Evolutionary conservation across 306 rosid genomes (phyloP).

Genomic region (Trichosanthes truncata): DNA sequence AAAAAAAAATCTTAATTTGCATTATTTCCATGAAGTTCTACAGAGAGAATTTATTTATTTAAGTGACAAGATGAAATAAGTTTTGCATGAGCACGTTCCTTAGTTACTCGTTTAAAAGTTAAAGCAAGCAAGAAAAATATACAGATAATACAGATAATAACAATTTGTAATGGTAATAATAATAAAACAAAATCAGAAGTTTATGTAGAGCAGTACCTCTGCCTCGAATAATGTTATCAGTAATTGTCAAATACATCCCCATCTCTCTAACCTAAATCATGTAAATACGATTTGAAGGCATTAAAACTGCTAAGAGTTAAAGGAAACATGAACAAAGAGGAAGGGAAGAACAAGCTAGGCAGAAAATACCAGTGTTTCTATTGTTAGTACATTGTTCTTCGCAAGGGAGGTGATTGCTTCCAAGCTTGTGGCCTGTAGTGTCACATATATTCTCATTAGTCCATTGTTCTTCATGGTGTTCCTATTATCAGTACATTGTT

Average conservation of each 20-base stretch:
- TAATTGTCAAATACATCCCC: conserved; percentile 76
- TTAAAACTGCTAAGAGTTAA: not conserved
- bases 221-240: conserved; percentile 57
- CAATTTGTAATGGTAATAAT: not conserved
- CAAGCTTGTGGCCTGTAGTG: conserved; percentile 50
- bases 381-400: conserved; percentile 43
- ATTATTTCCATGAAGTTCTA: not conserved
- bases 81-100: not conserved
- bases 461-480: not conserved
- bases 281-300: conserved; percentile 7
- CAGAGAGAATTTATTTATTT: not conserved
- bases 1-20: not conserved
- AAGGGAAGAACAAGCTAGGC: not conserved
- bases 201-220: conserved; percentile 41
- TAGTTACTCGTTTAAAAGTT: not conserved
- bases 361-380: conserved; percentile 52
- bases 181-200: conserved; percentile 1
- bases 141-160: not conserved
- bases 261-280: conserved; percentile 54
- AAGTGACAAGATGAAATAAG: not conserved
- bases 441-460: conserved; percentile 19
- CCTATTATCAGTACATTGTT: not conserved
- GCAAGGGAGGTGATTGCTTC: conserved; percentile 47
- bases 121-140: not conserved
- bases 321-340: not conserved